Evolutionary conservation across 768 basidiomycete species (phyloP), one percentile per base, ranked within the genome.

Genomic region (Boletus rubescentipes): DNA sequence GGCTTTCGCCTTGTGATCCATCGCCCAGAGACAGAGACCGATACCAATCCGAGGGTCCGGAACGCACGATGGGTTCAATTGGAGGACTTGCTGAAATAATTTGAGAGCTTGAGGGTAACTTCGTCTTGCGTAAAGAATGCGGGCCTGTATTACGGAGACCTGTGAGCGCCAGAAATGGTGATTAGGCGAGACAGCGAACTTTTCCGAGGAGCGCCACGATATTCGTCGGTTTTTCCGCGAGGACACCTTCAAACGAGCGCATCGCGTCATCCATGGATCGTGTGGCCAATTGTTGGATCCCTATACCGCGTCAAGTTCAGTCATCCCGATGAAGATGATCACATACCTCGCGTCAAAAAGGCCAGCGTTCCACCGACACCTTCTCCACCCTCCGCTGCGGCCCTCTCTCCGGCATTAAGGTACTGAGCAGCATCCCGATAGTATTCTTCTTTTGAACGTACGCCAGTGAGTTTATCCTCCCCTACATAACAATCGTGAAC

Each of bases 31-130:
- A 70, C 96, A 98, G 5, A 99, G 74, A 9, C 97, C 97, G 37
- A 98, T 92, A 16, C 97, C 97, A 53, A 98, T 89, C 8, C 97
- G 84, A 32, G 97, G 96, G 69, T 99, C 96, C 0, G 96, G 97
- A 23, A 79, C 74, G 71, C 91, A 93, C 16, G 79, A 72, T 0
- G 96, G 94, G 51, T 84, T 85, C 38, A 89, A 79, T 30, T 80
- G 76, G 11, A 98, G 77, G 9, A 95, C 87, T 44, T 85, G 84
- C 67, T 98, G 96, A 68, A 96, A 98, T 6, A 86, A 65, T 58
- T 87, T 86, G 26, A 99, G 79, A 4, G 97, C 87, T 42, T 87
- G 85, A 23, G 84, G 79, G 62, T 84, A 91, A 60, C 87, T 82
- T 40, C 91, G 80, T 48, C 85, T 79, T 9, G 89, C 83, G 66